Base-by-base conservation (phyloP, 352 stramenopile species). In the Peronospora destructor region DNA sequence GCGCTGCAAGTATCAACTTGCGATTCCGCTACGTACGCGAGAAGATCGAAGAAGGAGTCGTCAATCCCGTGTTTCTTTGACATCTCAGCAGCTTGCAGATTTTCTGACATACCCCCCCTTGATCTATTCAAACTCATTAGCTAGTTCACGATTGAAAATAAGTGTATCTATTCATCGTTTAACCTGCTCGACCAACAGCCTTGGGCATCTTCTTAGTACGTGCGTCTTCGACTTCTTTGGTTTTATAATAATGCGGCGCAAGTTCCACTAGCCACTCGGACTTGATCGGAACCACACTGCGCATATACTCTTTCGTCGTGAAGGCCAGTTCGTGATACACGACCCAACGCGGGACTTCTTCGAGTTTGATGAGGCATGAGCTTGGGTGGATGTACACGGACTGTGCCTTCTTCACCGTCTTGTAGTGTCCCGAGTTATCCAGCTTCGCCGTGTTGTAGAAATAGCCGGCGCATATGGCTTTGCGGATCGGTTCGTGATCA, bases 231-330 rank as follows among this genome's bases (percentile, higher is more conserved):
- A 99, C 85, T 56, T 99, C 96, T 50, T 94, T 97, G 34, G 81
- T 70, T 67, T 98, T 97, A 73, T 99, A 99, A 70, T 98, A 99
- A 72, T 99, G 97, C 33, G 97, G 97, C 16, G 97, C 97, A 46
- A 99, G 95, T 63, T 99, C 95, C 39, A 97, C 78, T 4, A 99
- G 71, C 97, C 97, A 99, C 55, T 98, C 83, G 9, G 87, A 81
- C 55, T 99, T 91, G 61, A 99, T 98, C 7, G 92, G 93, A 30
- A 95, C 87, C 25, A 98, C 91, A 32, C 95, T 74, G 34, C 97
- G 85, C 91, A 99, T 99, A 73, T 98, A 99, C 66, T 99, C 96
- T 65, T 99, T 99, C 0, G 91, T 98, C 19, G 96, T 99, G 66
- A 98, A 98, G 13, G 95, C 94, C 11, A 99, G 73, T 71, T 99